phyloP scores from a whole-genome alignment of 164 flowering plant genomes.

The Cinnamomum micranthum region DNA sequence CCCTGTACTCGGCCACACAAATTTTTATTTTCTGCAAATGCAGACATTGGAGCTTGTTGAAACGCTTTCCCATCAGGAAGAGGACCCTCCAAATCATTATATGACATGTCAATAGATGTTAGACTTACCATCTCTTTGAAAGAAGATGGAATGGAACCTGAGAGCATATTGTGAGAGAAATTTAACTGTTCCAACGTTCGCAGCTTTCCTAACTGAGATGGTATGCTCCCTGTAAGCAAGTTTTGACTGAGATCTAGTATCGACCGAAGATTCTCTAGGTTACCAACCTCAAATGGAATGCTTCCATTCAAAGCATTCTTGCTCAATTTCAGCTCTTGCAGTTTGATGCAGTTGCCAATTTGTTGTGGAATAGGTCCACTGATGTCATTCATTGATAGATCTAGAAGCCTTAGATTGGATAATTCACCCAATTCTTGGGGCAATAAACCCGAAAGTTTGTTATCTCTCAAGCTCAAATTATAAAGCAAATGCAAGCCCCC shows the following conservation, averaged over 20 bases:
- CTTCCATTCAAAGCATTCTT: not conserved
- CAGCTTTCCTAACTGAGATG: not conserved
- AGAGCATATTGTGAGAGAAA: constrained; percentile 7
- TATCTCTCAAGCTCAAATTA: not conserved
- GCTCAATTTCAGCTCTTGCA: not conserved
- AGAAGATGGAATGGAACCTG: constrained; percentile 5
- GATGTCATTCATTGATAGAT: not conserved
- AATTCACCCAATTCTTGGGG: not conserved
- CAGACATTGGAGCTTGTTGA: not conserved
- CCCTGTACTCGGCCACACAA: not conserved
- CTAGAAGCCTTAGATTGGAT: not conserved
- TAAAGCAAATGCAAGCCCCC: not conserved
- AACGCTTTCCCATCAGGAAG: constrained; percentile 1
- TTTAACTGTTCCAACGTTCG: not conserved
- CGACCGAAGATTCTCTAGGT: not conserved
- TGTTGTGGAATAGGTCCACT: not conserved
- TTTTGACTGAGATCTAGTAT: constrained; percentile 3
- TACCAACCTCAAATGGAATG: constrained; percentile 2
- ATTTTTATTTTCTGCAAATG: not conserved
- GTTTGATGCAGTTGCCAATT: not conserved
- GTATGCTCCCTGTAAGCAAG: not conserved
- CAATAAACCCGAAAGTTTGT: not conserved
- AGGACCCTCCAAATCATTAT: constrained; percentile 1
- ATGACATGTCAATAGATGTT: not conserved
- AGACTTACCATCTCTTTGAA: not conserved